Conservation (phyloP, 2,329 filamentous ascomycete genomes). For the Westerdykella aurantiaca region DNA sequence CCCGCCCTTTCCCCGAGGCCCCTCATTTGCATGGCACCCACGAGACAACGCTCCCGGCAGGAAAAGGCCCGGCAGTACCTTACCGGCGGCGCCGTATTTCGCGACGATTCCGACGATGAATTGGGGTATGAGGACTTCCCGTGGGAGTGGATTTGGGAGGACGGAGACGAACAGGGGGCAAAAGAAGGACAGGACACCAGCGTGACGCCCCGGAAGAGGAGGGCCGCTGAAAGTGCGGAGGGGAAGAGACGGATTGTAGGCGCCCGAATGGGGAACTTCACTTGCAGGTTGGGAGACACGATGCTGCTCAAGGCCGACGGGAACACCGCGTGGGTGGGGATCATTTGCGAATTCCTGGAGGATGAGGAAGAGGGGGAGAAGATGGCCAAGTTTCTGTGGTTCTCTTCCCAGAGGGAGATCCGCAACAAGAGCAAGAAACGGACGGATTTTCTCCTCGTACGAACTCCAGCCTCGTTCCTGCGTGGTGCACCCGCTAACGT, state of each 20-base stretch:
- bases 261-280: conserved; percentile 74
- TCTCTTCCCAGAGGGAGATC: conserved; percentile 85
- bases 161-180: conserved; percentile 10
- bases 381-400: conserved; percentile 90
- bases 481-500: conserved; percentile 10
- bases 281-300: conserved; percentile 74
- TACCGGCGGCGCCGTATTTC: conserved; percentile 56
- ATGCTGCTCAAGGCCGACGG: conserved; percentile 86
- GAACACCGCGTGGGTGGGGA: conserved; percentile 86
- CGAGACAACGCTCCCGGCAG: conserved; percentile 37
- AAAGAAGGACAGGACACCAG: conserved; percentile 11
- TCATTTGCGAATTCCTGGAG: conserved; percentile 77
- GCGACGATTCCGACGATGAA: conserved; percentile 86
- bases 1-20: not conserved
- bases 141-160: conserved; percentile 54
- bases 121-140: conserved; percentile 51
- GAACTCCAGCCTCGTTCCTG: conserved; percentile 8
- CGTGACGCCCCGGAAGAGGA: conserved; percentile 31
- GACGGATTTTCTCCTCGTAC: conserved; percentile 66
- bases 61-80: conserved; percentile 48
- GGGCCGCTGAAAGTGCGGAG: conserved; percentile 12
- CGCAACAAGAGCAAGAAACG: conserved; percentile 77
- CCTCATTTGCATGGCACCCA: conserved; percentile 34
- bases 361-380: conserved; percentile 59
- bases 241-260: conserved; percentile 58